Evolutionary conservation across 495 filamentous ascomycete species (phyloP).

Genomic region (Melanomma pulvis-pyrius): DNA sequence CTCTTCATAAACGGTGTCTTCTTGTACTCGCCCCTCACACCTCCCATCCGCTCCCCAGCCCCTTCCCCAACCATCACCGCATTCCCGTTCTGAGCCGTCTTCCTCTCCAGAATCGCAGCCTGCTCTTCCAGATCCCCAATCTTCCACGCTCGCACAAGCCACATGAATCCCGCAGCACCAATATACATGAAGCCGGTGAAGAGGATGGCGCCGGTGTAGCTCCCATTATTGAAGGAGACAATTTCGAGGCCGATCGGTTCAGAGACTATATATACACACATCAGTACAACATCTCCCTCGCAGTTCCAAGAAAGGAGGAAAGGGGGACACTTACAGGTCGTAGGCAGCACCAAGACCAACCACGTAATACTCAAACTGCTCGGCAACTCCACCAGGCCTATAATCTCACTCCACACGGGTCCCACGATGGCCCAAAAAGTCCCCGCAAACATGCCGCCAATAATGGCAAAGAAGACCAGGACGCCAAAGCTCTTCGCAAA

Average conservation of each 20-base stretch:
- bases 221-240: conserved; percentile 49
- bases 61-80: neutral
- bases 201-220: conserved; percentile 65
- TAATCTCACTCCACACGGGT: conserved; percentile 77
- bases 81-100: neutral
- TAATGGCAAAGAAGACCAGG: conserved; percentile 69
- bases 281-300: neutral
- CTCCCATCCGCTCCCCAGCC: neutral
- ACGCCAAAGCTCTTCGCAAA: conserved; percentile 66
- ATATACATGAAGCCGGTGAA: conserved; percentile 70
- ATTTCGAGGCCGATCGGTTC: conserved; percentile 77
- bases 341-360: conserved; percentile 71
- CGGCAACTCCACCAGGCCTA: conserved; percentile 72
- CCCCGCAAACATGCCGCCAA: conserved; percentile 71
- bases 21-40: neutral
- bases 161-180: conserved; percentile 58
- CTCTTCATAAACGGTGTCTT: conserved; percentile 33
- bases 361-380: conserved; percentile 75
- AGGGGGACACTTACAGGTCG: conserved; percentile 55
- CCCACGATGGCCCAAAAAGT: conserved; percentile 72
- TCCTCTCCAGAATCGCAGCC: conserved; percentile 1
- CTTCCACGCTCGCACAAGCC: conserved; percentile 62
- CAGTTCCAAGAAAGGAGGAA: conserved; percentile 6
- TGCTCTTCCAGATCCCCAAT: conserved; percentile 55
- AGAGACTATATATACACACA: conserved; percentile 54